Evolutionary conservation across 1,139 yeast genomes (phyloP).

Genomic region (Blastobotrys aristatus): DNA sequence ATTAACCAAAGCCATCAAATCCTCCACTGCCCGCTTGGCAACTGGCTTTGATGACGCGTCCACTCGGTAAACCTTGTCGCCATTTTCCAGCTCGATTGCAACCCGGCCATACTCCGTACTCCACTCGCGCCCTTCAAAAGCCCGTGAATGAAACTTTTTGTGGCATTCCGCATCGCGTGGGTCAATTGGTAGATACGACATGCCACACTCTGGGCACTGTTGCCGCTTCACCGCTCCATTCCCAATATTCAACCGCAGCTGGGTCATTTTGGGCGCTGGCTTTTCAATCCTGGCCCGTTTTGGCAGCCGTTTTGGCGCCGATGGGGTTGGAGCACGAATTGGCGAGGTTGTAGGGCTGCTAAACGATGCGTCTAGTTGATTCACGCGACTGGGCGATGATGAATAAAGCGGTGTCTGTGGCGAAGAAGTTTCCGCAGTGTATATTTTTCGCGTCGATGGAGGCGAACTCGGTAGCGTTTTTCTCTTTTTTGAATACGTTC

Average conservation of each 20-base stretch:
- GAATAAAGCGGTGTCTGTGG: constrained; percentile 9
- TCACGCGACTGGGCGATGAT: constrained; percentile 10
- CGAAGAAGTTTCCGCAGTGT: neutral
- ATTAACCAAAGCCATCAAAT: constrained; percentile 49
- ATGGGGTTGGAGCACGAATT: constrained; percentile 1
- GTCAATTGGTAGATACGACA: constrained; percentile 50
- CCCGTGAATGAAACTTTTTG: constrained; percentile 36
- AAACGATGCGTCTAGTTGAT: neutral
- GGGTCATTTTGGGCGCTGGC: constrained; percentile 10
- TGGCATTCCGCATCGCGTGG: constrained; percentile 47
- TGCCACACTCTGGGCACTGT: constrained; percentile 53
- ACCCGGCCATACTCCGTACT: constrained; percentile 35
- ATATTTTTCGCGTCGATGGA: neutral
- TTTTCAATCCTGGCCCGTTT: neutral
- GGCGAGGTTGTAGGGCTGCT: constrained; percentile 7
- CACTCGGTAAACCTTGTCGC: constrained; percentile 22
- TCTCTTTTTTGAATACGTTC: constrained; percentile 5
- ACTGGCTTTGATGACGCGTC: constrained; percentile 30
- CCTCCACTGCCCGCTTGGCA: constrained; percentile 33
- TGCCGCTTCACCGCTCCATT: constrained; percentile 17
- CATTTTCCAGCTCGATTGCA: neutral
- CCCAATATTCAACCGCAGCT: constrained; percentile 8
- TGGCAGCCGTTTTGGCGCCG: constrained; percentile 1
- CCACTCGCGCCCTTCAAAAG: constrained; percentile 49
- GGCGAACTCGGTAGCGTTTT: constrained; percentile 3